Conservation (phyloP, 768 basidiomycete species). For the Polyporus arcularius region DNA sequence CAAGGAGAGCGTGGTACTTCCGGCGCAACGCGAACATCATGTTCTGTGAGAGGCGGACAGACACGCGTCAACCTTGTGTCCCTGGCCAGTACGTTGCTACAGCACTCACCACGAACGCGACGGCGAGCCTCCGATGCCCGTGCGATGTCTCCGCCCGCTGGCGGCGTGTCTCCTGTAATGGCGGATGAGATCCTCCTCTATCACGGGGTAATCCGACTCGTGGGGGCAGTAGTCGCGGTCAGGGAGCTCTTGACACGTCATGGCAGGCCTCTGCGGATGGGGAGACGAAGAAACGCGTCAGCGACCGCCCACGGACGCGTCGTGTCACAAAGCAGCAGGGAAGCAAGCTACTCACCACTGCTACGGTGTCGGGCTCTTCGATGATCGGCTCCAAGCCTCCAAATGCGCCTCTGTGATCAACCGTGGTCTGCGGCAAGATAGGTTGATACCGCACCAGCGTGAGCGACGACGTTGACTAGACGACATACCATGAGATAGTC, state of each 20-base stretch:
- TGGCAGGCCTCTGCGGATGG: not conserved
- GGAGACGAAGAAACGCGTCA: not conserved
- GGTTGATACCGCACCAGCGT: not conserved
- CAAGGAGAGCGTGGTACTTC: no score
- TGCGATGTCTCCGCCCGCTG: not conserved
- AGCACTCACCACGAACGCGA: not conserved
- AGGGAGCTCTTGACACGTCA: not conserved
- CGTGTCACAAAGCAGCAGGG: no score
- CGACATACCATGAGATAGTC: not conserved
- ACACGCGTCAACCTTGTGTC: no score
- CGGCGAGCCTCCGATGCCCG: not conserved
- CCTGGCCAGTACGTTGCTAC: not conserved
- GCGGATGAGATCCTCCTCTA: not conserved
- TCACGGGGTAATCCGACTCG: not conserved
- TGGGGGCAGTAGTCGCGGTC: not conserved
- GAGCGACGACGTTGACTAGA: not conserved
- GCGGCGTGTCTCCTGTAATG: not conserved
- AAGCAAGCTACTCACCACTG: no score
- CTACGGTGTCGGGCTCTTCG: no score
- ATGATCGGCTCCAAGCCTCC: no score
- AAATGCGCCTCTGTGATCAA: no score
- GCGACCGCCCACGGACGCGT: not conserved
- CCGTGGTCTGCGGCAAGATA: no score
- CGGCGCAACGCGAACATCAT: no score
- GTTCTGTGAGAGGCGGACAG: not conserved